These are phyloP conservation scores for Didymella arachidicola DNA, from an alignment of 2,329 filamentous ascomycete genomes.

Conservation along the genomic window DNA sequence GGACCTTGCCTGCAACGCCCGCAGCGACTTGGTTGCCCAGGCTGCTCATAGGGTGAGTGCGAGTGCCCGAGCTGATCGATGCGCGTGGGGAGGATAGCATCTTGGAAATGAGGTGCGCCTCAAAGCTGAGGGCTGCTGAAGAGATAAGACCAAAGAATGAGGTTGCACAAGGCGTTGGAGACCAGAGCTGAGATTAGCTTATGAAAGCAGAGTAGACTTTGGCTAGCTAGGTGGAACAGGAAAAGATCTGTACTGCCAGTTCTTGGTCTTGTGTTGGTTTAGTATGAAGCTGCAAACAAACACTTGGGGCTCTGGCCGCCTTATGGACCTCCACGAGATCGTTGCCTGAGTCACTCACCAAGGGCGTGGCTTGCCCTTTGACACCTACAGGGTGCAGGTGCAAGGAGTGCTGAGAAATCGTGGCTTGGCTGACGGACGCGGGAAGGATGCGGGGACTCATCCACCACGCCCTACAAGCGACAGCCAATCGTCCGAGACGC, in stretches of 20 bases:
- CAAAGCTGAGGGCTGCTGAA: constrained; percentile 17
- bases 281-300: constrained; percentile 19
- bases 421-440: constrained; percentile 19
- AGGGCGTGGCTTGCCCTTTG: constrained; percentile 14
- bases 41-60: constrained; percentile 40
- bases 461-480: constrained; percentile 15
- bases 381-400: constrained; percentile 10
- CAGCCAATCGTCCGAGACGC: constrained; percentile 13
- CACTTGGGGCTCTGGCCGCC: constrained; percentile 12
- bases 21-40: constrained; percentile 42
- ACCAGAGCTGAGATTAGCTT: constrained; percentile 22
- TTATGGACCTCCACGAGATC: constrained; percentile 15
- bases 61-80: constrained; percentile 26
- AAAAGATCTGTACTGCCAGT: constrained; percentile 7
- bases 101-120: constrained; percentile 23
- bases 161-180: constrained; percentile 18
- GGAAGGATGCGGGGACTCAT: constrained; percentile 18
- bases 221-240: constrained; percentile 18
- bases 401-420: constrained; percentile 12
- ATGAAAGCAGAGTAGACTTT: constrained; percentile 34
- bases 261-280: constrained; percentile 4
- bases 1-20: constrained; percentile 38
- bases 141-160: constrained; percentile 22
- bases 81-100: constrained; percentile 34
- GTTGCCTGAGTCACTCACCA: constrained; percentile 14